These are phyloP conservation scores for Tolypocladium ophioglossoides DNA, from an alignment of 2,329 filamentous ascomycete genomes.

Conservation along the genomic window DNA sequence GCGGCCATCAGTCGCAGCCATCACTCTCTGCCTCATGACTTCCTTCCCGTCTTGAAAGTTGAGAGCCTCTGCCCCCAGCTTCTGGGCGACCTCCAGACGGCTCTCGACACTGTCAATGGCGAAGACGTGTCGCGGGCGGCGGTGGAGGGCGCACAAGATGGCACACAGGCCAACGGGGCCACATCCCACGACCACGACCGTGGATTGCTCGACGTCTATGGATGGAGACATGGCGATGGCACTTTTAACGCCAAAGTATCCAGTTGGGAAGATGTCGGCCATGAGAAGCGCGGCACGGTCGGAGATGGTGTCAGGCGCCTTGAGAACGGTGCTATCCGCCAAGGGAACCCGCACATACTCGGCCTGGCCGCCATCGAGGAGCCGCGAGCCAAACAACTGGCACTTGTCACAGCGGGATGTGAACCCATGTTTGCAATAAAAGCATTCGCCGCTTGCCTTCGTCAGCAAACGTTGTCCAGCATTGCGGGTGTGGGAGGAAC, in stretches of 20 bases:
- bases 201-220: slow-evolving; percentile 36
- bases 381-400: slow-evolving; percentile 57
- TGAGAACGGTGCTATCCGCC: slow-evolving; percentile 72
- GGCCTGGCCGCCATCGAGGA: slow-evolving; percentile 69
- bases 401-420: slow-evolving; percentile 67
- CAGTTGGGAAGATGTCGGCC: slow-evolving; percentile 87
- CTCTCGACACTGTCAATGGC: slow-evolving; percentile 71
- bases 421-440: slow-evolving; percentile 70
- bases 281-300: slow-evolving; percentile 73
- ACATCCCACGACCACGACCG: slow-evolving; percentile 73
- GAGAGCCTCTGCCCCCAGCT: slow-evolving; percentile 70
- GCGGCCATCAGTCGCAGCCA: slow-evolving; percentile 64
- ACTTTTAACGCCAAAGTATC: slow-evolving; percentile 74
- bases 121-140: slow-evolving; percentile 63
- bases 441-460: slow-evolving; percentile 47
- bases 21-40: slow-evolving; percentile 56
- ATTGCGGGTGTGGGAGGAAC: neutral
- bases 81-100: slow-evolving; percentile 61
- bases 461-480: neutral
- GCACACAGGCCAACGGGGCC: slow-evolving; percentile 81
- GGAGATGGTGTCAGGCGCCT: slow-evolving; percentile 55
- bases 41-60: slow-evolving; percentile 64
- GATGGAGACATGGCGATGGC: slow-evolving; percentile 53
- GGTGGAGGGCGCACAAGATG: slow-evolving; percentile 64
- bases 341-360: slow-evolving; percentile 73